These are phyloP conservation scores for Neurospora sp. DNA, from an alignment of 495 filamentous ascomycete species.

Conservation along the genomic window DNA sequence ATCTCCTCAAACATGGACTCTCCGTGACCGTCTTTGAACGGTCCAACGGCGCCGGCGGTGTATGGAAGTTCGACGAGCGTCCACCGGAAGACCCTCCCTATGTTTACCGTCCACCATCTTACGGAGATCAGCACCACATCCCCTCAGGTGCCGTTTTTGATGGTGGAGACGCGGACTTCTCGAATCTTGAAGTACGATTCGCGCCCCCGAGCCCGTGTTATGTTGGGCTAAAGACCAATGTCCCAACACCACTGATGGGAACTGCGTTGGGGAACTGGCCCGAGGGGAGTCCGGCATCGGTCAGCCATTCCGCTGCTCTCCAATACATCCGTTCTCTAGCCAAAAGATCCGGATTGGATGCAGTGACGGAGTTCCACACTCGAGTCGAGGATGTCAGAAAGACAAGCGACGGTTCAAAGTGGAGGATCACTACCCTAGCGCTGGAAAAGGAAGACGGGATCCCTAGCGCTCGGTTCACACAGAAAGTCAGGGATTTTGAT, in stretches of 20 bases:
- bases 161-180: background rate
- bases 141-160: background rate
- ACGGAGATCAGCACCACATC: conserved; percentile 15
- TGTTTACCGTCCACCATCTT: conserved; percentile 38
- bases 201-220: conserved; percentile 42
- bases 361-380: conserved; percentile 43
- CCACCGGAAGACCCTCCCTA: conserved; percentile 47
- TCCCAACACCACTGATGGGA: conserved; percentile 50
- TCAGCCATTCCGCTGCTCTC: conserved; percentile 44
- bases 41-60: conserved; percentile 45
- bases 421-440: conserved; percentile 38
- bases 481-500: conserved; percentile 37
- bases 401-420: conserved; percentile 27
- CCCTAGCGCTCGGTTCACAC: background rate
- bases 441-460: conserved; percentile 18
- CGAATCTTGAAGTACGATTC: conserved; percentile 13
- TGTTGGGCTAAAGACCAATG: conserved; percentile 53
- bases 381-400: conserved; percentile 47
- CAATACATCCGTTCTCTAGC: conserved; percentile 53
- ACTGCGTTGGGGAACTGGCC: conserved; percentile 52
- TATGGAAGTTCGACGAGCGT: conserved; percentile 58
- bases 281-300: conserved; percentile 44
- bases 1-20: conserved; percentile 49
- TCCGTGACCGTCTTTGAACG: conserved; percentile 57
- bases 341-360: conserved; percentile 35